Conservation (phyloP, 2,329 filamentous ascomycete genomes). For the Hortaea werneckii region DNA sequence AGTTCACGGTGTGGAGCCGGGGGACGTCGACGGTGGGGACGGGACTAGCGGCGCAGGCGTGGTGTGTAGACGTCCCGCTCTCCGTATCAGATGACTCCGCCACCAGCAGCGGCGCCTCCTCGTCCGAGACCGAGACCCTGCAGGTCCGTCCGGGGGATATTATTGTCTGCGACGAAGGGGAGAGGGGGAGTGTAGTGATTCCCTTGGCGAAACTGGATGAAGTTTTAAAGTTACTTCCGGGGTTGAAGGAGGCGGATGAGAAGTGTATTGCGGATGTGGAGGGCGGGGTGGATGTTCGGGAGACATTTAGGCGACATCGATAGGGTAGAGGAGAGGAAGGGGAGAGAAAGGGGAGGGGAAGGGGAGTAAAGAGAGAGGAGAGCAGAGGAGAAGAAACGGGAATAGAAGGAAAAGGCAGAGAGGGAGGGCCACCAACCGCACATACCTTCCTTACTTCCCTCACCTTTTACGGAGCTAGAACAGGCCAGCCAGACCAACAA, state of each 20-base stretch:
- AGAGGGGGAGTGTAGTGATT: conserved; percentile 57
- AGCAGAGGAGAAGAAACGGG: too few relatives aligned
- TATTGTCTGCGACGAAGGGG: conserved; percentile 57
- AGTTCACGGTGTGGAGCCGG: conserved; percentile 43
- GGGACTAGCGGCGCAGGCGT: conserved; percentile 46
- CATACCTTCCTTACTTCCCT: too few relatives aligned
- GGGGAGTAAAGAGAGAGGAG: too few relatives aligned
- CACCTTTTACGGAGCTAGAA: too few relatives aligned
- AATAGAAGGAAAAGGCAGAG: too few relatives aligned
- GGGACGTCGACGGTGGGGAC: conserved; percentile 50
- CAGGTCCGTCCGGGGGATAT: conserved; percentile 49
- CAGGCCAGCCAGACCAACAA: too few relatives aligned
- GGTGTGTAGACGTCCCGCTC: conserved; percentile 33
- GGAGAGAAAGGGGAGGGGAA: too few relatives aligned
- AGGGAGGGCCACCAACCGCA: too few relatives aligned
- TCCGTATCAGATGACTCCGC: too few relatives aligned
- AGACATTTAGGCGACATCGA: conserved; percentile 52
- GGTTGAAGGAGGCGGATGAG: conserved; percentile 33
- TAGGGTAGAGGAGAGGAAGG: not conserved
- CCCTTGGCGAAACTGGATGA: conserved; percentile 50
- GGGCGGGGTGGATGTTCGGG: conserved; percentile 50
- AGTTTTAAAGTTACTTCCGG: conserved; percentile 52
- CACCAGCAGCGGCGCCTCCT: too few relatives aligned
- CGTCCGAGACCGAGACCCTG: conserved; percentile 14
- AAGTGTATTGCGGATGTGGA: conserved; percentile 48